phyloP scores from a whole-genome alignment of 2,329 filamentous ascomycete species.

The Alternaria novae-zelandiae region DNA sequence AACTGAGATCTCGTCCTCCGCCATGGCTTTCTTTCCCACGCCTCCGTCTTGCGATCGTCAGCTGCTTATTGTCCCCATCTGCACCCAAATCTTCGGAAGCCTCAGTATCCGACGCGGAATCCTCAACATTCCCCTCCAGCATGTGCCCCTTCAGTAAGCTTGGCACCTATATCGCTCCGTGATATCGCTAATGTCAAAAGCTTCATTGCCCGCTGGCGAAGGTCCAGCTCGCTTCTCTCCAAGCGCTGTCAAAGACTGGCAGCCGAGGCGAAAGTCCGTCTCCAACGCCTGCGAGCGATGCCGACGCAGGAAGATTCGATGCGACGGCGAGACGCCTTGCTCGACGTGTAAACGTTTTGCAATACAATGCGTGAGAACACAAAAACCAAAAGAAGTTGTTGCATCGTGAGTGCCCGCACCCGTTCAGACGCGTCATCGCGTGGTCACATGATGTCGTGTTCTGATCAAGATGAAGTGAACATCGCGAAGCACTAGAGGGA shows the following conservation, averaged over 20 bases:
- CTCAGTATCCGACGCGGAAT: slow-evolving; percentile 38
- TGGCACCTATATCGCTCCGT: neutral
- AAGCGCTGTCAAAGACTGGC: slow-evolving; percentile 43
- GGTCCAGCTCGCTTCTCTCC: slow-evolving; percentile 40
- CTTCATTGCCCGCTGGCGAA: slow-evolving; percentile 40
- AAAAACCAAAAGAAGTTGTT: slow-evolving; percentile 45
- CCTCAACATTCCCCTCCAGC: slow-evolving; percentile 24
- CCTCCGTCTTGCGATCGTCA: slow-evolving; percentile 26
- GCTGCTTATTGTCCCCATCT: slow-evolving; percentile 21
- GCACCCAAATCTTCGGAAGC: slow-evolving; percentile 28
- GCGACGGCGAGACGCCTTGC: slow-evolving; percentile 47
- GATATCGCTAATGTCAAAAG: slow-evolving; percentile 24
- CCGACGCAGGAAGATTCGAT: slow-evolving; percentile 45
- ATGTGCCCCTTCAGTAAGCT: slow-evolving; percentile 48
- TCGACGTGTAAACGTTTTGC: slow-evolving; percentile 48
- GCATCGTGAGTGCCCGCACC: slow-evolving; percentile 39
- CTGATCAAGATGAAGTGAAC: slow-evolving; percentile 38
- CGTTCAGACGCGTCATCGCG: slow-evolving; percentile 11
- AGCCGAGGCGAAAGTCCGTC: slow-evolving; percentile 45
- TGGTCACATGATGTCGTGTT: slow-evolving; percentile 28
- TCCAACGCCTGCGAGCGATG: slow-evolving; percentile 48
- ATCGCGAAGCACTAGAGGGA: slow-evolving; percentile 44
- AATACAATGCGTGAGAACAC: slow-evolving; percentile 44
- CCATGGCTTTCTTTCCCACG: slow-evolving; percentile 28
- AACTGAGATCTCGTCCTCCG: slow-evolving; percentile 44